Evolutionary conservation across 2,329 filamentous ascomycete species (phyloP), one percentile per base, ranked within the genome.

Genomic region (Orbilia quercus): DNA sequence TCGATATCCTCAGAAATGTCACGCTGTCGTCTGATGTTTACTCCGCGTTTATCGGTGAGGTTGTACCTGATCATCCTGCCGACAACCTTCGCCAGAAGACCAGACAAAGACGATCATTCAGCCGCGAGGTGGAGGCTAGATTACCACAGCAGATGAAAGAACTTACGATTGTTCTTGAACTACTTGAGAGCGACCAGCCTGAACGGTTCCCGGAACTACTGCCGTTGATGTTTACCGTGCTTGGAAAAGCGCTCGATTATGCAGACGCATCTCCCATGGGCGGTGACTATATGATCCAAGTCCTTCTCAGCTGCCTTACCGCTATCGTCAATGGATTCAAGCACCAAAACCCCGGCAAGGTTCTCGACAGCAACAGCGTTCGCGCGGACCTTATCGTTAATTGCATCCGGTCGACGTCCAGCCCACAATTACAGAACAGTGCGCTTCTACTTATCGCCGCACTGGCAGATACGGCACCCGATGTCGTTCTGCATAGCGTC

Each of bases 341-440:
- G 22, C 38, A 63, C 7, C 57, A 45, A 36, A 22, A 59, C 31
- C 63, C 55, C 3, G 63, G 59, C 20, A 51, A 66, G 42, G 22
- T 59, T 11, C 89, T 96, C 65, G 91, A 96, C 79, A 87, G 88
- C 48, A 89, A 91, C 1, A 89, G 88, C 38, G 90, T 96, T 40
- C 89, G 96, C 66, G 91, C 92, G 1, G 95, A 99, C 80, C 82
- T 98, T 48, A 88, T 99, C 62, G 92, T 98, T 53, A 93, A 96
- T 79, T 97, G 93, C 82, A 91, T 99, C 47, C 91, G 96, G 78
- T 93, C 91, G 74, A 96, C 93, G 0, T 88, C 91, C 23, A 97
- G 91, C 80, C 92, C 93, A 0, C 92, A 96, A 75, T 92, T 99
- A 5, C 96, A 98, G 79, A 97, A 96, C 79, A 89, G 90, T 4